Evolutionary conservation across 2,329 filamentous ascomycete species (phyloP).

Genomic region (Ceratocystis colombiana): DNA sequence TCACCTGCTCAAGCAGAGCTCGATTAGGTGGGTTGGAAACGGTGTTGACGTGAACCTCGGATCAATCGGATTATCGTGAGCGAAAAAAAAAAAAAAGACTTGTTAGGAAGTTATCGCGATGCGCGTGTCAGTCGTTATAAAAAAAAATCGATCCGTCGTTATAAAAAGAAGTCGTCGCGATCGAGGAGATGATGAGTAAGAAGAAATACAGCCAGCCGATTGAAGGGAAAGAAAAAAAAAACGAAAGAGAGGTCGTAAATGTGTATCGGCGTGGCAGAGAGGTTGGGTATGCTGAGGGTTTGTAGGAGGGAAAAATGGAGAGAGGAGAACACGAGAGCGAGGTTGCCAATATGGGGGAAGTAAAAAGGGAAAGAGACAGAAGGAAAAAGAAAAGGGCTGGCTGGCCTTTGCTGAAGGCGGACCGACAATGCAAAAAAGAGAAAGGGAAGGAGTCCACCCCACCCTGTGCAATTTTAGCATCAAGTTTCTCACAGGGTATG

Average conservation of each 20-base stretch:
- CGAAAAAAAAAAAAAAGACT: slow-evolving; percentile 7
- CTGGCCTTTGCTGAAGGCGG: slow-evolving; percentile 7
- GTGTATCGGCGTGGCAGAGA: slow-evolving; percentile 18
- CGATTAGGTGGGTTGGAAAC: slow-evolving; percentile 10
- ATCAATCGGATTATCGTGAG: slow-evolving; percentile 13
- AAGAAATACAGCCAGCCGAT: slow-evolving; percentile 24
- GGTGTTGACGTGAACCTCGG: slow-evolving; percentile 3
- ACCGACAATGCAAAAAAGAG: slow-evolving; percentile 1
- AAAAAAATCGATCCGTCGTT: slow-evolving; percentile 22
- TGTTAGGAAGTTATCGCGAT: slow-evolving; percentile 1
- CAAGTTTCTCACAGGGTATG: slow-evolving; percentile 6
- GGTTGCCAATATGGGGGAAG: slow-evolving; percentile 24
- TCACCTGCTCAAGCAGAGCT: slow-evolving; percentile 25
- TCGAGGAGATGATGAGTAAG: slow-evolving; percentile 17
- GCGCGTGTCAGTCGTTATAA: slow-evolving; percentile 13
- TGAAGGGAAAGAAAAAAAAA: slow-evolving; percentile 21
- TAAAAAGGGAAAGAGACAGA: slow-evolving; percentile 18
- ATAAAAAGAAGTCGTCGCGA: slow-evolving; percentile 22
- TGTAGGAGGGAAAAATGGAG: slow-evolving; percentile 24
- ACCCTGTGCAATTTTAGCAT: slow-evolving; percentile 19
- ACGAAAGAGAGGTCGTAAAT: slow-evolving; percentile 1
- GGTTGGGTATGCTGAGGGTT: slow-evolving; percentile 15
- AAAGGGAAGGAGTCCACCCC: not conserved
- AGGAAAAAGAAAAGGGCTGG: slow-evolving; percentile 18
- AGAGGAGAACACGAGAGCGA: slow-evolving; percentile 26